Conservation (phyloP, 805 yeast species). For the Kodamaea hsintzibuensis region DNA sequence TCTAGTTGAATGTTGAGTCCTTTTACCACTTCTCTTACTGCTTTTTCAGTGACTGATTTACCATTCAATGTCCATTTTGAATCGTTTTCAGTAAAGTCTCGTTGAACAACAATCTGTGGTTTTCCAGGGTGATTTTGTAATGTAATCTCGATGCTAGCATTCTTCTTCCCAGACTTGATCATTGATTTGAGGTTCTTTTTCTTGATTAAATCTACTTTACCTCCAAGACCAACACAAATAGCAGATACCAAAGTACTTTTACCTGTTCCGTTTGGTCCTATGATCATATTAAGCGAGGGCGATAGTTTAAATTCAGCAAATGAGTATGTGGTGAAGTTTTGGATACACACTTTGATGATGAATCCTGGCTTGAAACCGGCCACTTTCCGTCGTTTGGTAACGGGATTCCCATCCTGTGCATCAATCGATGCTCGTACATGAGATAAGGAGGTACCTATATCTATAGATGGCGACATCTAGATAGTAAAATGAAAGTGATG, state of each 20-base stretch:
- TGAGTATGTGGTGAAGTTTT: slow-evolving; percentile 69
- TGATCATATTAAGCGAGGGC: slow-evolving; percentile 84
- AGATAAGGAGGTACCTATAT: slow-evolving; percentile 3
- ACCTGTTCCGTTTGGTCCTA: slow-evolving; percentile 97
- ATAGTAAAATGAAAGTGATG: neutral
- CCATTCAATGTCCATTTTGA: slow-evolving; percentile 57
- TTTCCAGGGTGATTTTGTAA: slow-evolving; percentile 41
- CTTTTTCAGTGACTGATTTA: slow-evolving; percentile 38
- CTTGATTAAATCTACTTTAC: slow-evolving; percentile 72
- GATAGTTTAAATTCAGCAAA: slow-evolving; percentile 72
- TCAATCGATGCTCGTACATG: slow-evolving; percentile 4
- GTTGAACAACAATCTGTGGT: slow-evolving; percentile 39
- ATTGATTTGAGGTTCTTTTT: slow-evolving; percentile 66
- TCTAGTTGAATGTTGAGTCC: slow-evolving; percentile 78
- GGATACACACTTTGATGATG: slow-evolving; percentile 51
- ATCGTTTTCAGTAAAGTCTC: slow-evolving; percentile 48
- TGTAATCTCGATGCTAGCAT: slow-evolving; percentile 51
- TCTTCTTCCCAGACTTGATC: slow-evolving; percentile 64
- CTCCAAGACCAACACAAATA: slow-evolving; percentile 84
- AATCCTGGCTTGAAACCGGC: slow-evolving; percentile 42
- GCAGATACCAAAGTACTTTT: slow-evolving; percentile 93
- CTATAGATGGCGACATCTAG: neutral
- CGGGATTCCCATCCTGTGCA: neutral
- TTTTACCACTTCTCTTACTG: slow-evolving; percentile 46
- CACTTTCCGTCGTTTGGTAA: slow-evolving; percentile 10